These are phyloP conservation scores for Suillus decipiens DNA, from an alignment of 768 basidiomycete genomes.

Conservation along the genomic window DNA sequence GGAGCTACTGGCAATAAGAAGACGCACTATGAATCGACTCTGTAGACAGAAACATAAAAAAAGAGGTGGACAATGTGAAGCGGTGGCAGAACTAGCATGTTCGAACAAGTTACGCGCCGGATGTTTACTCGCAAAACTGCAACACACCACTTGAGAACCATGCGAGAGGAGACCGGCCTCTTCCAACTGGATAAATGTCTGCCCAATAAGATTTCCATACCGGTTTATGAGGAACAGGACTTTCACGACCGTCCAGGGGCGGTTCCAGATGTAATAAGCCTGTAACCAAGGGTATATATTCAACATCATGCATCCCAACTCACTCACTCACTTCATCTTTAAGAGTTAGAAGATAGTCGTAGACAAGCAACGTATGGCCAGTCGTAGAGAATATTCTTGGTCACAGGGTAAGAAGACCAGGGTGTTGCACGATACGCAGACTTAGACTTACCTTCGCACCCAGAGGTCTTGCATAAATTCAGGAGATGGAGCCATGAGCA, in stretches of 20 bases:
- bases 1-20: background rate
- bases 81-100: slow-evolving; percentile 20
- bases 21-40: slow-evolving; percentile 28
- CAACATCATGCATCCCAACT: background rate
- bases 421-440: background rate
- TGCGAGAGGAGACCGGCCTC: slow-evolving; percentile 24
- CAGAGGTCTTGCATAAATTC: slow-evolving; percentile 8
- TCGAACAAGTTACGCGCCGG: background rate
- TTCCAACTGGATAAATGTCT: slow-evolving; percentile 22
- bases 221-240: slow-evolving; percentile 21
- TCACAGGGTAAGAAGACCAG: background rate
- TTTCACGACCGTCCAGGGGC: slow-evolving; percentile 18
- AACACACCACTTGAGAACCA: slow-evolving; percentile 18
- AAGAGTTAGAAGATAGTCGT: slow-evolving; percentile 20
- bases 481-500: slow-evolving; percentile 4
- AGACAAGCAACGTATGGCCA: slow-evolving; percentile 15
- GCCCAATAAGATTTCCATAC: slow-evolving; percentile 21
- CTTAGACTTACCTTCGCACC: slow-evolving; percentile 10
- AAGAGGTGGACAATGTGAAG: slow-evolving; percentile 1
- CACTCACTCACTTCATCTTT: slow-evolving; percentile 15
- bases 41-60: slow-evolving; percentile 14
- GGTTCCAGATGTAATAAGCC: slow-evolving; percentile 19
- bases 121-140: background rate
- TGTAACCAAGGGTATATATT: background rate
- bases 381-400: slow-evolving; percentile 13